These are phyloP conservation scores for Rhodosporidiobolus sp. DNA, from an alignment of 768 basidiomycete genomes.

Conservation along the genomic window DNA sequence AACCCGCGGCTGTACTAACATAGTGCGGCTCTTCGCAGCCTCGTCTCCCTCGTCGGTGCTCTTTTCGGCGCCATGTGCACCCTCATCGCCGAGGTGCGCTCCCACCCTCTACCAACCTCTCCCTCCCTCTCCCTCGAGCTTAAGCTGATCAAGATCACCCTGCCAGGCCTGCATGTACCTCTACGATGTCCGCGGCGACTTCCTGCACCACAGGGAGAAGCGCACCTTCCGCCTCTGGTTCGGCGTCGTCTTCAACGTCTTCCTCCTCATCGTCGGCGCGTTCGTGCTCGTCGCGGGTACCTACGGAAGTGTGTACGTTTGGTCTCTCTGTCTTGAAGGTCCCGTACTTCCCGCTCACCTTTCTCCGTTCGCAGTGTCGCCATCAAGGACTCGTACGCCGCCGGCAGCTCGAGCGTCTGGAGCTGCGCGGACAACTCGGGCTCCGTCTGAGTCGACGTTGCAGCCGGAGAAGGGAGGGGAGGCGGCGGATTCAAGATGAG, in stretches of 20 bases:
- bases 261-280: constrained; percentile 21
- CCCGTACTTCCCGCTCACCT: no score
- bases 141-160: no score
- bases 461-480: no score
- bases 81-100: neutral
- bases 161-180: constrained; percentile 15
- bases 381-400: constrained; percentile 8
- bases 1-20: no score
- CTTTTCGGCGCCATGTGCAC: constrained; percentile 24
- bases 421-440: constrained; percentile 30
- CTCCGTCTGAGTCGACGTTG: neutral
- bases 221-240: neutral
- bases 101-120: no score
- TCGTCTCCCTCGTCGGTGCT: constrained; percentile 22
- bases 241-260: constrained; percentile 6
- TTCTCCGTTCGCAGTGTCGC: neutral
- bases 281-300: constrained; percentile 35
- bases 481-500: no score
- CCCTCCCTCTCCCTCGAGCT: no score
- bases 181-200: neutral
- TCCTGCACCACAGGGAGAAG: neutral
- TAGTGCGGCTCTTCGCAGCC: no score
- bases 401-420: constrained; percentile 3
- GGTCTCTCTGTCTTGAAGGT: no score
- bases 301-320: neutral